These are phyloP conservation scores for Penicillium samsonianum DNA, from an alignment of 495 filamentous ascomycete genomes.

Conservation along the genomic window DNA sequence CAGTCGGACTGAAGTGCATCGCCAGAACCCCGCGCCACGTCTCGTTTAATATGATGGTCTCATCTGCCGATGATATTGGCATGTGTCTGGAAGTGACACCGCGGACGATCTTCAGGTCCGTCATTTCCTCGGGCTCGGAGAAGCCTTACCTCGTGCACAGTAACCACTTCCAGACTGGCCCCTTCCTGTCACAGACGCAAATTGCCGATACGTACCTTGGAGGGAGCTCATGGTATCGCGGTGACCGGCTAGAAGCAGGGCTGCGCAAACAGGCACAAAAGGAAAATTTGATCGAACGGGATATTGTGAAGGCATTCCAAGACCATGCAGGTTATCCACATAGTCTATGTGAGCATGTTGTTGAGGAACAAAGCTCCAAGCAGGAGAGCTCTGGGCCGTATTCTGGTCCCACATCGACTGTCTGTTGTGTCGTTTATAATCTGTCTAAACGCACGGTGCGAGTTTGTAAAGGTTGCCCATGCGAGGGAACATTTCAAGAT, in stretches of 20 bases:
- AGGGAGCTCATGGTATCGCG: constrained; percentile 6
- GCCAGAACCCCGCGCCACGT: constrained; percentile 26
- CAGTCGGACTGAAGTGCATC: constrained; percentile 9
- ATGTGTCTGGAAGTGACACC: constrained; percentile 24
- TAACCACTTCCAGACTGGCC: constrained; percentile 3
- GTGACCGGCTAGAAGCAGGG: not conserved
- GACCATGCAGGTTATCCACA: constrained; percentile 32
- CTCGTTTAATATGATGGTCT: constrained; percentile 27
- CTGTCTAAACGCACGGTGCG: constrained; percentile 14
- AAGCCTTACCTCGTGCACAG: constrained; percentile 5
- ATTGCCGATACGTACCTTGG: constrained; percentile 5
- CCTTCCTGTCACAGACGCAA: not conserved
- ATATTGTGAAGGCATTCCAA: constrained; percentile 22
- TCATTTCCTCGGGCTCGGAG: not conserved
- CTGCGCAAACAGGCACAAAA: not conserved
- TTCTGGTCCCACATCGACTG: constrained; percentile 20
- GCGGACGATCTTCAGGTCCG: constrained; percentile 10
- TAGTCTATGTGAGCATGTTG: constrained; percentile 14
- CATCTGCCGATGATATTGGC: constrained; percentile 28
- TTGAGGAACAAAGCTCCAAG: no score
- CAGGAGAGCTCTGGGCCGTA: no score
- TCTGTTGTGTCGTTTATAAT: constrained; percentile 32
- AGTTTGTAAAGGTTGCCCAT: no score
- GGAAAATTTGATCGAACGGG: constrained; percentile 1
- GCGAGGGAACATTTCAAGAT: no score